Base-by-base conservation (phyloP, 768 basidiomycete species). In the Polyporus arcularius region DNA sequence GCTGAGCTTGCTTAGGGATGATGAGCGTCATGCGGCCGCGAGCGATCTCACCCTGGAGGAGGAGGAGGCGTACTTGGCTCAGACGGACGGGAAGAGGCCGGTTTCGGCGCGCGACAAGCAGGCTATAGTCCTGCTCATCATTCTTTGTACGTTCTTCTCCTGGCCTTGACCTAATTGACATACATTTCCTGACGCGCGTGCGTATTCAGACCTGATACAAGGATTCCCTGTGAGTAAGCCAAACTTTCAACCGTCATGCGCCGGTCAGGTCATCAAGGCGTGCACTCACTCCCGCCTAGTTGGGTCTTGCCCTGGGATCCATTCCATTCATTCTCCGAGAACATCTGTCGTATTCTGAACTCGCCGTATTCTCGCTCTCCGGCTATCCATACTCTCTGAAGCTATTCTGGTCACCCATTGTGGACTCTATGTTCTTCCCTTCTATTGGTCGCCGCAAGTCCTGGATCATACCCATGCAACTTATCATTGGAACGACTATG, bases 401-500 rank as follows among this genome's bases (percentile, higher is more conserved):
- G 77, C 75, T 99, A 62, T 74, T 98, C 65, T 98, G 96, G 96
- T 96, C 94, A 7, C 97, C 97, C 53, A 89, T 99, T 62, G 94
- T 99, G 56, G 97, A 99, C 71, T 92, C 96, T 2, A 79, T 90
- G 64, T 99, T 90, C 74, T 79, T 89, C 68, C 76, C 85, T 40
- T 88, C 85, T 43, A 66, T 96, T 63, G 97, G 97, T n/a, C 88
- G 97, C 52, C 82, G 97, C 64, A 99, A 98, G 75, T 95, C 93
- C 62, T 99, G 97, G 97, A 98, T 99, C 66, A 89, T 98, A 63
- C 97, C 97, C 46, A 97, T 99, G 82, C 97, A 99, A 73, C 72
- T 88, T 35, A 85, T 94, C 64, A 90, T 98, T 52, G 97, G 94
- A 43, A 79, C 83, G 43, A 76, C 94, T 60, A 92, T 93, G 90